Base-by-base conservation (phyloP, 768 basidiomycete species). In the Tulasnella sp. region DNA sequence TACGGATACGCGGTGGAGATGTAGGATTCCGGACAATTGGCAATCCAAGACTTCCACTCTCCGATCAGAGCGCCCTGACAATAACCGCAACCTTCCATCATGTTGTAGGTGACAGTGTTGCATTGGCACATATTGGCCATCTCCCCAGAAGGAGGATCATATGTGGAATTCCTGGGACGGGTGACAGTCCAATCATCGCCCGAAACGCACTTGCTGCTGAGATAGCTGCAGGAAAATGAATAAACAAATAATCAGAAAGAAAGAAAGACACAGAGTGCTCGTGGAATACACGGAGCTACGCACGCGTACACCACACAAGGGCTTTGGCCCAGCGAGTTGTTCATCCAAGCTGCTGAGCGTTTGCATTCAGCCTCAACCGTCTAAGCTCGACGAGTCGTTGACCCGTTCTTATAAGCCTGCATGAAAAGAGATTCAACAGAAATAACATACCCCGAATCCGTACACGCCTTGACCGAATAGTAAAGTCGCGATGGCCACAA, bases 91-190 rank as follows among this genome's bases (percentile, higher is more conserved):
- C 75, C 80, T 34, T 75, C 48, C 42, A 80, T 46, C 5, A 80
- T 9, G 40, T 41, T 64, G 31, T 80, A 80, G 16, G 44, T 20
- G 37, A 80, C 80, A 42, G 80, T 76, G 54, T 76, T 80, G 50
- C 80, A 80, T 31, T 60, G 72, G 74, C 79, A 80, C 28, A 18
- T 22, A 24, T 42, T 80, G 60, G n/a, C 60, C 20, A 2, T 64
- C 7, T 64, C 60, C 1, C n/a, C 20, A 7, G 24, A 28, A 9
- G 60, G 60, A n/a, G 60, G 60, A 31, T 28, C 60, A 24, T 64
- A 64, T 24, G 60, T n/a, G 60, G 60, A 12, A 24, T 64, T 31
- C 2, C 12, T 8, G 22, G 60, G 60, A 28, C n/a, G 60, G 12
- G n/a, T 28, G 60, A 64, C 60, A 3, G 6, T 9, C 60, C 60